These are phyloP conservation scores for Ceratocystis colombiana DNA, from an alignment of 2,329 filamentous ascomycete species.

Conservation along the genomic window DNA sequence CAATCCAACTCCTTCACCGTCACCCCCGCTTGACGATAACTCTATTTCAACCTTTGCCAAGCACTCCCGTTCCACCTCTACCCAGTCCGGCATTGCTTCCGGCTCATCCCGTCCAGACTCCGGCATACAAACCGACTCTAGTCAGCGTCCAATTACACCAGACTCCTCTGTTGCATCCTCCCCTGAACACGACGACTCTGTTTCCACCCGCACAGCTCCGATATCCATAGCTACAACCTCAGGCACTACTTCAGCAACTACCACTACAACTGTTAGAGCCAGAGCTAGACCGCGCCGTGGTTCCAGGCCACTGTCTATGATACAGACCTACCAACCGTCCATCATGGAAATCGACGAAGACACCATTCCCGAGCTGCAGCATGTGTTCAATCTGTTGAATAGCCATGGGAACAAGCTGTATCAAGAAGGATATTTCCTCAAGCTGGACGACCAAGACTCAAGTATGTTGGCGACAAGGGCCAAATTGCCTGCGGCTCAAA, in stretches of 20 bases:
- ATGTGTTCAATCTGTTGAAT: slow-evolving; percentile 88
- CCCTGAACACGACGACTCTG: slow-evolving; percentile 16
- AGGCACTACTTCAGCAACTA: slow-evolving; percentile 12
- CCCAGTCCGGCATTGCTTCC: slow-evolving; percentile 12
- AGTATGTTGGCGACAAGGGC: slow-evolving; percentile 47
- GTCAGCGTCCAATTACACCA: slow-evolving; percentile 21
- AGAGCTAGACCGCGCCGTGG: slow-evolving; percentile 39
- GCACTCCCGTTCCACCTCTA: slow-evolving; percentile 20
- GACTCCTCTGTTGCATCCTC: slow-evolving; percentile 15
- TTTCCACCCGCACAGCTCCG: slow-evolving; percentile 29
- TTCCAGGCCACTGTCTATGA: slow-evolving; percentile 72
- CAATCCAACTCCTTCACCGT: slow-evolving; percentile 38
- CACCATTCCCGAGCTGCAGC: slow-evolving; percentile 83
- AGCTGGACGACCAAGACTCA: slow-evolving; percentile 86
- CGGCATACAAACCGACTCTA: slow-evolving; percentile 13
- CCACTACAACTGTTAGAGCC: slow-evolving; percentile 26
- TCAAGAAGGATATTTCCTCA: slow-evolving; percentile 95
- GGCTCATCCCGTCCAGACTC: slow-evolving; percentile 11
- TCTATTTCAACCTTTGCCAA: slow-evolving; percentile 28
- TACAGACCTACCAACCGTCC: slow-evolving; percentile 74
- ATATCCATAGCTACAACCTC: slow-evolving; percentile 30
- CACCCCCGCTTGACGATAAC: slow-evolving; percentile 34
- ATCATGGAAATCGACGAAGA: slow-evolving; percentile 77
- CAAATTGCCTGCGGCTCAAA: too few species aligned
- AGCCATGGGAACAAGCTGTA: slow-evolving; percentile 94